These are phyloP conservation scores for Lactarius tabidus DNA, from an alignment of 768 basidiomycete species.

Conservation along the genomic window DNA sequence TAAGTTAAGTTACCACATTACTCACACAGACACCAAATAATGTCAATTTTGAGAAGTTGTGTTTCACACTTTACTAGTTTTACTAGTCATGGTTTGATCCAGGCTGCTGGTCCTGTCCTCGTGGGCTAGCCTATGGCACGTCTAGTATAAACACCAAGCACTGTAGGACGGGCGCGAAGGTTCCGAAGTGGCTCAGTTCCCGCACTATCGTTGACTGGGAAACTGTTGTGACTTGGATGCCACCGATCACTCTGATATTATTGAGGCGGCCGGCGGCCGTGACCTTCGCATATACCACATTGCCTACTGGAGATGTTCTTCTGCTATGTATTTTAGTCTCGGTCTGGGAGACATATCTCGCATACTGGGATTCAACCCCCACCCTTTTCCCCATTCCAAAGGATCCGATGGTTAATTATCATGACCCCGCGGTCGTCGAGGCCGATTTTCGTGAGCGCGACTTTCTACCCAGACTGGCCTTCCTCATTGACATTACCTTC, in stretches of 20 bases:
- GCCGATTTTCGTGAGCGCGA: conserved; percentile 5
- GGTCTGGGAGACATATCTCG: not conserved
- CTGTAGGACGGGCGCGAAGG: not conserved
- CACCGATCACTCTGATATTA: not conserved
- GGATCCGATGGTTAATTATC: not conserved
- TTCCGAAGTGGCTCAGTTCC: not conserved
- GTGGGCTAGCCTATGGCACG: not conserved
- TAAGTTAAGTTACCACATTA: no score
- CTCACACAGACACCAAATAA: not conserved
- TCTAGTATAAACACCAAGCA: no score
- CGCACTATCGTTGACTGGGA: not conserved
- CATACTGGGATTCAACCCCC: not conserved
- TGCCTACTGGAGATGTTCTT: not conserved
- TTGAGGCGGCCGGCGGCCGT: not conserved
- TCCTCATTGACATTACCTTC: not conserved
- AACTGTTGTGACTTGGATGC: not conserved
- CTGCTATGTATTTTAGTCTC: not conserved
- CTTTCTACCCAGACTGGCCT: not conserved
- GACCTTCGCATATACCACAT: not conserved
- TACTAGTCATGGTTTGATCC: not conserved
- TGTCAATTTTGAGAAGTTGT: no score
- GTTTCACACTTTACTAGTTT: not conserved
- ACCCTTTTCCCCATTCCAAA: not conserved
- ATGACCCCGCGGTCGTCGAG: not conserved
- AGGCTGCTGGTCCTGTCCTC: not conserved